These are phyloP conservation scores for Cenococcum geophilum DNA, from an alignment of 495 filamentous ascomycete species.

Conservation along the genomic window DNA sequence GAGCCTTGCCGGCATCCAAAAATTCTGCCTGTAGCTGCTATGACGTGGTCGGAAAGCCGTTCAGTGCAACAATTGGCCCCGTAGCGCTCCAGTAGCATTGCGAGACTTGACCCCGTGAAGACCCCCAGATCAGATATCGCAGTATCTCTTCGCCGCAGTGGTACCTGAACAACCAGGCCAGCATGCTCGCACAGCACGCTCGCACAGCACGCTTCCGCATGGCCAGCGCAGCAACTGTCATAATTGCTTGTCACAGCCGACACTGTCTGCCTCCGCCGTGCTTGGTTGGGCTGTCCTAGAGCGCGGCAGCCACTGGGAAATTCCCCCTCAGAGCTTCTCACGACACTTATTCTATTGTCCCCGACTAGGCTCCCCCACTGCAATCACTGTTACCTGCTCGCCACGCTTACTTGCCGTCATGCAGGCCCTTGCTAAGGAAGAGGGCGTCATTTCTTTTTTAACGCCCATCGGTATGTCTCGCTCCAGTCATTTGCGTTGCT, in stretches of 20 bases:
- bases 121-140: neutral
- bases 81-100: neutral
- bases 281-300: neutral
- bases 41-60: neutral
- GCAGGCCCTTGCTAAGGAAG: constrained; percentile 23
- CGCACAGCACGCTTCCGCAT: neutral
- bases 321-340: neutral
- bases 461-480: constrained; percentile 28
- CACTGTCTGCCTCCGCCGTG: neutral
- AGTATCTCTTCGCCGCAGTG: neutral
- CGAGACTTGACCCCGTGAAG: neutral
- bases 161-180: neutral
- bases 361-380: constrained; percentile 12
- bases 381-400: neutral
- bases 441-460: constrained; percentile 17
- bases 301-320: constrained; percentile 2
- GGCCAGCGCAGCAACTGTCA: constrained; percentile 8
- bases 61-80: neutral
- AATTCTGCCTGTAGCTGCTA: neutral
- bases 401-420: constrained; percentile 27
- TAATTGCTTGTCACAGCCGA: constrained; percentile 11
- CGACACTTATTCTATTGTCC: neutral
- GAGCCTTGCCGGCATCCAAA: neutral
- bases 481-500: constrained; percentile 25
- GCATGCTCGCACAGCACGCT: neutral